A percentile compares a stretch with the other conserved stretches of the same genome.
phyloP scores from a whole-genome alignment of 192 early-diverging fungal species.

The Linnemannia hyalina region DNA sequence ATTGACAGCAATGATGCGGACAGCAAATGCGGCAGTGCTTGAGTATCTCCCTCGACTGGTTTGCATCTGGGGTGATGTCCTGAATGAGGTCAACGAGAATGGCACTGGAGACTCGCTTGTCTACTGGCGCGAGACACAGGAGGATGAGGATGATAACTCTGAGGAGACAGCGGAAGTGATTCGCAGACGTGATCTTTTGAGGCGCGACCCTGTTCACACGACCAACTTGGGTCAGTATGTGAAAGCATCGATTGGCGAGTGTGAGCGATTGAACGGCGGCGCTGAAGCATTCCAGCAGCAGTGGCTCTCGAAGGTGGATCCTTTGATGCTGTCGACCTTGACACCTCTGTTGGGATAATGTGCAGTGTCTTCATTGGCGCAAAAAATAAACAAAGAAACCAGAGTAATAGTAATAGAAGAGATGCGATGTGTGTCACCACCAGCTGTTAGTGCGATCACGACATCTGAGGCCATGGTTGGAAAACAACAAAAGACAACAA shows the following conservation, averaged over 20 bases:
- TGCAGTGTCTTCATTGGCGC: neutral
- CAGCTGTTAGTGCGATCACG: neutral
- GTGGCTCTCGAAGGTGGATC: conserved; percentile 62
- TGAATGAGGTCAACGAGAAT: conserved; percentile 72
- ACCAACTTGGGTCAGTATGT: conserved; percentile 66
- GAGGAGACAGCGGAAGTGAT: conserved; percentile 66
- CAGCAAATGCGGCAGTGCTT: conserved; percentile 63
- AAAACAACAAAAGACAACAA: neutral
- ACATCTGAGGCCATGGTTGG: conserved; percentile 10
- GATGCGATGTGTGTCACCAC: conserved; percentile 2
- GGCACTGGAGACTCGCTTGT: conserved; percentile 73
- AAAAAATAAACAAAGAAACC: neutral
- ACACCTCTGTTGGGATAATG: conserved; percentile 30
- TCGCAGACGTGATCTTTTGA: conserved; percentile 65
- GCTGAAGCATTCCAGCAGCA: conserved; percentile 51
- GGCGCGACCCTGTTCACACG: conserved; percentile 71
- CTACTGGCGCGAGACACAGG: conserved; percentile 65
- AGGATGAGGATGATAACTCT: conserved; percentile 64
- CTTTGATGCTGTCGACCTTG: conserved; percentile 41
- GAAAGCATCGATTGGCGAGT: conserved; percentile 62
- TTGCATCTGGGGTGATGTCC: conserved; percentile 71
- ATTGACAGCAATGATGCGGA: conserved; percentile 67
- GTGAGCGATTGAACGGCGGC: conserved; percentile 65
- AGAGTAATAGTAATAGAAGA: neutral
- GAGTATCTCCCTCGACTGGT: conserved; percentile 65